Percentiles rank a stretch among this genome's conserved stretches.
These are phyloP conservation scores for Fagus crenata DNA, from an alignment of 306 rosid genomes.

Conservation along the genomic window DNA sequence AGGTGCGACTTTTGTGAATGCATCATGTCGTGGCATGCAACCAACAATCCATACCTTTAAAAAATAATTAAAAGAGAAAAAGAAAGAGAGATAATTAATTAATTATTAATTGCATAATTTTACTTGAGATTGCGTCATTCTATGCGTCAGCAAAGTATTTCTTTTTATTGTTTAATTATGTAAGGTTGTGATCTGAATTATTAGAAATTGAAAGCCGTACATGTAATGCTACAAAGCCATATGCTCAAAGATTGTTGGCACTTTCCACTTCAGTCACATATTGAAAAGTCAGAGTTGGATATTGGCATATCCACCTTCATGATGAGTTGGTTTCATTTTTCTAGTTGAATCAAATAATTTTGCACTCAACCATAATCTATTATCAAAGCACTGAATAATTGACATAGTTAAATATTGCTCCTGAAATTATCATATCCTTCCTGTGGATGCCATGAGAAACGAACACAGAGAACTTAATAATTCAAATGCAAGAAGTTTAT, in stretches of 20 bases:
- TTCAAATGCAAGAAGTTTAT: too few relatives aligned
- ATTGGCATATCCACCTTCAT: neutral
- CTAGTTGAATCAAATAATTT: neutral
- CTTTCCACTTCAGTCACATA: neutral
- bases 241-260: neutral
- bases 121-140: constrained; percentile 36
- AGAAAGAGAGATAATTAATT: neutral
- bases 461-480: too few relatives aligned
- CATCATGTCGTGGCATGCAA: neutral
- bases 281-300: neutral
- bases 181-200: too few relatives aligned
- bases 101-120: neutral
- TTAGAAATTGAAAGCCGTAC: neutral
- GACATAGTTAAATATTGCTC: neutral
- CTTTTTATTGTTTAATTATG: neutral
- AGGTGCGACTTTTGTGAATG: neutral
- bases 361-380: neutral
- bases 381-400: too few relatives aligned
- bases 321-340: neutral
- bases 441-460: too few relatives aligned
- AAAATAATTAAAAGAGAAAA: neutral
- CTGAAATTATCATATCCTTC: neutral
- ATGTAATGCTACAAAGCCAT: neutral
- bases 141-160: constrained; percentile 27
- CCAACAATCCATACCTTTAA: neutral